A percentile compares a stretch with the other conserved stretches of the same genome.
Conservation (phyloP, 2,329 filamentous ascomycete species). For the Ciborinia camelliae region DNA sequence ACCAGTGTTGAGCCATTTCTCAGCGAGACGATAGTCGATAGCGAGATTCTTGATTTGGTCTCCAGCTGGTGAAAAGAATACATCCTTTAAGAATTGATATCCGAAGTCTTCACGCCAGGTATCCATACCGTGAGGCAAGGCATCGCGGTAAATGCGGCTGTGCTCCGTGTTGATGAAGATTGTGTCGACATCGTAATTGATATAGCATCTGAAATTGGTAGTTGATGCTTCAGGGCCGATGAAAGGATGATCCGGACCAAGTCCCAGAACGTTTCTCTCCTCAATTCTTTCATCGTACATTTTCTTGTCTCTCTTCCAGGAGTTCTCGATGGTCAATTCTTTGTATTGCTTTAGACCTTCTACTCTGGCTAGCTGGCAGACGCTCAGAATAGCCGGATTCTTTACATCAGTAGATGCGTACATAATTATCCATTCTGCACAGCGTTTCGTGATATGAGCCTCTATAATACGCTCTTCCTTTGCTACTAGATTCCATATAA, state of each 20-base stretch:
- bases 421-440: background rate
- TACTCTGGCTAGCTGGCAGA: background rate
- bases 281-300: slow-evolving; percentile 3
- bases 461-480: background rate
- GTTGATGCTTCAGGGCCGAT: background rate
- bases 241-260: background rate
- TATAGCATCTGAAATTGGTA: background rate
- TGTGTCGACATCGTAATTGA: background rate
- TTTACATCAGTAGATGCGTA: slow-evolving; percentile 1
- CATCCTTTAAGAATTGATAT: background rate
- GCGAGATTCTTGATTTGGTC: background rate
- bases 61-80: background rate
- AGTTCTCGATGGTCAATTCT: background rate
- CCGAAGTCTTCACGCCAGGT: slow-evolving; percentile 5
- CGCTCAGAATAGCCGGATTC: background rate
- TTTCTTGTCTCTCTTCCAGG: background rate
- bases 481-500: background rate
- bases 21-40: background rate
- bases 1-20: background rate
- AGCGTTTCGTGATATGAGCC: background rate
- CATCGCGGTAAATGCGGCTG: background rate
- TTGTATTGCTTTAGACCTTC: background rate
- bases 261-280: too few species aligned
- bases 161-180: background rate
- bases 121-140: background rate